Conservation (phyloP, 371 early-diverging fungal genomes). For the Mucor racemosus region DNA sequence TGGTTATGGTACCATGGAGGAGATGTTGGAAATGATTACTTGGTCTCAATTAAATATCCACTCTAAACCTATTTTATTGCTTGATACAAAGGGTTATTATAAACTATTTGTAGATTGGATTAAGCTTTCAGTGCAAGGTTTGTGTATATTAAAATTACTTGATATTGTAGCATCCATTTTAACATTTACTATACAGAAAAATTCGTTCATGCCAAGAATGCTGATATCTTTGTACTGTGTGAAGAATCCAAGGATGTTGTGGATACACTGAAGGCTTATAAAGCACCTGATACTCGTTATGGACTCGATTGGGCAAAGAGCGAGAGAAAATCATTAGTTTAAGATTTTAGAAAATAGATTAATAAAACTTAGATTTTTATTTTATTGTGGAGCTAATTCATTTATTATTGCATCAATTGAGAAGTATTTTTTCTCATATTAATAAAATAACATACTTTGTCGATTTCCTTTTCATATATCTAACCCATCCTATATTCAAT, state of each 20-base stretch:
- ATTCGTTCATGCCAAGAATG: conserved; percentile 57
- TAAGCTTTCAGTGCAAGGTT: conserved; percentile 57
- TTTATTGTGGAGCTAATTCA: too few species aligned
- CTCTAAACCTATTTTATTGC: conserved; percentile 73
- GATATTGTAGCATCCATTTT: too few species aligned
- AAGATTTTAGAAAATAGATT: not conserved
- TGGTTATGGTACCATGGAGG: conserved; percentile 87
- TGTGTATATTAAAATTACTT: not conserved
- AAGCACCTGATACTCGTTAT: conserved; percentile 57
- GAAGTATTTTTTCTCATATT: too few species aligned
- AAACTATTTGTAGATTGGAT: conserved; percentile 69
- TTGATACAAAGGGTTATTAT: conserved; percentile 80
- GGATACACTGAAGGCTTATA: conserved; percentile 61
- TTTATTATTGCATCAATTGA: too few species aligned
- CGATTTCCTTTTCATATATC: too few species aligned
- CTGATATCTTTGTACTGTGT: conserved; percentile 60
- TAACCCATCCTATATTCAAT: too few species aligned
- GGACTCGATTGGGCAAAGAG: conserved; percentile 57
- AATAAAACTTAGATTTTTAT: too few species aligned
- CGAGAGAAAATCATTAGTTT: conserved; percentile 26
- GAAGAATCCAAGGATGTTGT: conserved; percentile 66
- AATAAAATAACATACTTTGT: too few species aligned
- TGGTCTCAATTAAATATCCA: conserved; percentile 85
- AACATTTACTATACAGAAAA: conserved; percentile 41
- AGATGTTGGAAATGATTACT: conserved; percentile 82